Evolutionary conservation across 2,329 filamentous ascomycete species (phyloP).

Genomic region (Hirsutella rhossiliensis): DNA sequence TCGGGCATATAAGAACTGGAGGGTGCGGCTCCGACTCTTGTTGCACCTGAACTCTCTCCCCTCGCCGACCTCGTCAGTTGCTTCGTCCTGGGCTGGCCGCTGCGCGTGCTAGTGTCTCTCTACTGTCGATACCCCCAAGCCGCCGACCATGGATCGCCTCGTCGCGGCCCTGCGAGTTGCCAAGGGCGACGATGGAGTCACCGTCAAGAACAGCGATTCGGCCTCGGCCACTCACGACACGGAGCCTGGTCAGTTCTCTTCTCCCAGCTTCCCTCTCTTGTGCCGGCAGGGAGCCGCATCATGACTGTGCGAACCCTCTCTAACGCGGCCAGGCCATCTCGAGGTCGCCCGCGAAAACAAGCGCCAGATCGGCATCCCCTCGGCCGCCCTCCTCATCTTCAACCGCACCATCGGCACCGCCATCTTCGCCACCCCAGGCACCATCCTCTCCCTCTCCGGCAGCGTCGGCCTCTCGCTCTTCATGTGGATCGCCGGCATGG

Average conservation of each 20-base stretch:
- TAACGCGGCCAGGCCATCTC: conserved; percentile 14
- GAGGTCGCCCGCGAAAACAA: conserved; percentile 32
- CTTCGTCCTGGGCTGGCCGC: not conserved
- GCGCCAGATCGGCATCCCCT: conserved; percentile 42
- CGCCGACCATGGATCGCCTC: conserved; percentile 2
- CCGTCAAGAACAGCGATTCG: conserved; percentile 3
- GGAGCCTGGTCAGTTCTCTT: conserved; percentile 3
- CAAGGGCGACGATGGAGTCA: conserved; percentile 4
- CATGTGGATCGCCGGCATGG: conserved; percentile 50
- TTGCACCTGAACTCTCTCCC: no score
- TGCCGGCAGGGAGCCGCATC: no score
- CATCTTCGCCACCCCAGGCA: conserved; percentile 51
- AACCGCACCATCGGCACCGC: conserved; percentile 56
- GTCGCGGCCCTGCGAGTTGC: not conserved
- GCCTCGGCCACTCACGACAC: conserved; percentile 2
- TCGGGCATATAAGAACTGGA: no score
- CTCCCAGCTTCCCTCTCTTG: no score
- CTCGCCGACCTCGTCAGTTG: no score
- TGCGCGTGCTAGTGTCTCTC: no score
- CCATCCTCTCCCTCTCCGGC: conserved; percentile 43
- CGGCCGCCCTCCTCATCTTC: conserved; percentile 47
- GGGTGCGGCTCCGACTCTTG: no score
- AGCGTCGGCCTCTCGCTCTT: conserved; percentile 51
- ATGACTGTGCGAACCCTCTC: no score
- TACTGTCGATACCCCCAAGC: not conserved